Evolutionary conservation across 306 rosid species (phyloP).

Genomic region (Cicer cuneatum): DNA sequence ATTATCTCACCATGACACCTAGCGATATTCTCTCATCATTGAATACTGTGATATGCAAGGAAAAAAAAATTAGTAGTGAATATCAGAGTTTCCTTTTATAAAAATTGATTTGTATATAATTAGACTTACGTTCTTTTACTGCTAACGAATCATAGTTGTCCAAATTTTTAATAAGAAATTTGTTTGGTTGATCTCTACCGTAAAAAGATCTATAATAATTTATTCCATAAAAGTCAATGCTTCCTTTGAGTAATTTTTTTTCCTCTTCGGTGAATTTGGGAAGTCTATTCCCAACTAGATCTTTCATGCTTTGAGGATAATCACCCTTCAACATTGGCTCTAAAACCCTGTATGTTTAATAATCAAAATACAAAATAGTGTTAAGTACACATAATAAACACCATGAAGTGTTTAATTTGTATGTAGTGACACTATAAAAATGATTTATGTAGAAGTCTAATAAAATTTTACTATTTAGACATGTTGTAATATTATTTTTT

Average conservation of each 20-base stretch:
- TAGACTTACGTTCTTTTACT: background rate
- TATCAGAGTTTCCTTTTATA: no score
- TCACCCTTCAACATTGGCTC: constrained; percentile 40
- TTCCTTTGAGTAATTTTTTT: constrained; percentile 31
- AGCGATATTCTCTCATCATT: no score
- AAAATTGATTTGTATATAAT: background rate
- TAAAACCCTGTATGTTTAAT: constrained; percentile 34
- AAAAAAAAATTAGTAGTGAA: no score
- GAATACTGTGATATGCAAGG: no score
- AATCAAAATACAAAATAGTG: background rate
- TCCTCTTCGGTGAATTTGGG: constrained; percentile 43
- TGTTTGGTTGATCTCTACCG: constrained; percentile 30
- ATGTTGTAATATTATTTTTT: no score
- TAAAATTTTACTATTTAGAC: no score
- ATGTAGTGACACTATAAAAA: no score
- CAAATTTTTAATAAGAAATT: background rate
- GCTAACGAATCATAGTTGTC: constrained; percentile 30
- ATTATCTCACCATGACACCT: no score
- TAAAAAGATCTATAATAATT: constrained; percentile 48
- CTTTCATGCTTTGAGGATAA: constrained; percentile 44
- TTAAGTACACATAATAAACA: background rate
- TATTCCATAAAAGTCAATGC: constrained; percentile 44
- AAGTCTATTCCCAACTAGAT: constrained; percentile 44
- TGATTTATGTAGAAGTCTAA: no score
- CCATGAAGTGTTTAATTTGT: no score